These are phyloP conservation scores for Brettanomyces bruxellensis DNA, from an alignment of 805 yeast species.

Conservation along the genomic window DNA sequence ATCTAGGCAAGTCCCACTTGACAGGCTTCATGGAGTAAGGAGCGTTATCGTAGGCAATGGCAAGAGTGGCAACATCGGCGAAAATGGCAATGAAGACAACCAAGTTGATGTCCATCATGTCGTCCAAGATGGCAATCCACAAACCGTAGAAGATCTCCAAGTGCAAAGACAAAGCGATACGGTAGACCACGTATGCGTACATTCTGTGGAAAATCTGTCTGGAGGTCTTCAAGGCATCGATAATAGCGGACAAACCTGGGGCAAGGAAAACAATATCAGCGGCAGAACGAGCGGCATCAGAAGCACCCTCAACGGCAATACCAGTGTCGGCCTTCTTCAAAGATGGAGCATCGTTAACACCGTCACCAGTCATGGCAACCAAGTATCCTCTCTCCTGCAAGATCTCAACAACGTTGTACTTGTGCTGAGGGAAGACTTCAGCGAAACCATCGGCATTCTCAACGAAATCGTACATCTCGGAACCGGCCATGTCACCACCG, in stretches of 20 bases:
- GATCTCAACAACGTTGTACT: slow-evolving; percentile 88
- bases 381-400: slow-evolving; percentile 90
- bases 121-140: slow-evolving; percentile 89
- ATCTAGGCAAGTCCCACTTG: slow-evolving; percentile 89
- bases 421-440: slow-evolving; percentile 96
- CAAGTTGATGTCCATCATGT: slow-evolving; percentile 74
- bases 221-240: slow-evolving; percentile 87
- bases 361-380: slow-evolving; percentile 98
- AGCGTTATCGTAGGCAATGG: slow-evolving; percentile 80
- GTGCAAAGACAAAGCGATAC: slow-evolving; percentile 89
- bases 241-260: slow-evolving; percentile 88
- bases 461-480: slow-evolving; percentile 91
- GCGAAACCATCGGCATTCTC: slow-evolving; percentile 97
- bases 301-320: slow-evolving; percentile 96
- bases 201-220: slow-evolving; percentile 97
- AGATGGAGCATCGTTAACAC: slow-evolving; percentile 95
- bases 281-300: slow-evolving; percentile 93
- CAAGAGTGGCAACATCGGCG: slow-evolving; percentile 93
- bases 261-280: slow-evolving; percentile 92
- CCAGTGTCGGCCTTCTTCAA: slow-evolving; percentile 90
- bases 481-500: slow-evolving; percentile 87
- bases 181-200: slow-evolving; percentile 94
- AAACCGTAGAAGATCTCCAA: slow-evolving; percentile 88
- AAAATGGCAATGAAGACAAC: slow-evolving; percentile 92
- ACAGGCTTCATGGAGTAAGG: slow-evolving; percentile 86